Evolutionary conservation across 495 filamentous ascomycete genomes (phyloP).

Genomic region (Rhypophila decipiens): DNA sequence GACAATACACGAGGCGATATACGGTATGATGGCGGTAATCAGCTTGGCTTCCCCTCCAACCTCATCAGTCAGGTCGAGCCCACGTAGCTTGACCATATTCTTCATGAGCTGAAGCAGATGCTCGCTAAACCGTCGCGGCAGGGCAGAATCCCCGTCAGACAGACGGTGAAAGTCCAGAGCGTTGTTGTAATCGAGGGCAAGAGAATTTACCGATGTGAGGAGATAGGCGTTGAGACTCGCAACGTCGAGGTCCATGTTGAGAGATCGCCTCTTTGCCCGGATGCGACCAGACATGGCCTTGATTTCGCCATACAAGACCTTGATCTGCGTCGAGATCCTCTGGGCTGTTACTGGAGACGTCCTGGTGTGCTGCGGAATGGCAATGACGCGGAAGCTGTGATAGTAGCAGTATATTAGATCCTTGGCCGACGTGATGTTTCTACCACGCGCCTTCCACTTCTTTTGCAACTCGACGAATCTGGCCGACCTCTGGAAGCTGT

Average conservation of each 20-base stretch:
- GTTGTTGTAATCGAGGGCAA: constrained; percentile 11
- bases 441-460: constrained; percentile 7
- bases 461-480: constrained; percentile 6
- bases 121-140: constrained; percentile 10
- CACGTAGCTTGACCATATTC: constrained; percentile 10
- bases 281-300: constrained; percentile 6
- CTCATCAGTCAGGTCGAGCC: not conserved
- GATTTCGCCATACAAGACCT: constrained; percentile 13
- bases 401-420: constrained; percentile 34
- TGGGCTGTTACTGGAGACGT: constrained; percentile 9
- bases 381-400: constrained; percentile 16
- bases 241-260: constrained; percentile 16
- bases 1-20: constrained; percentile 8
- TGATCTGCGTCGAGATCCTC: constrained; percentile 13
- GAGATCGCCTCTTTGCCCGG: constrained; percentile 1
- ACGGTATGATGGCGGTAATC: constrained; percentile 9
- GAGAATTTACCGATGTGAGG: not conserved
- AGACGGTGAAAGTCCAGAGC: constrained; percentile 13
- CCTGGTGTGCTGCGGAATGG: constrained; percentile 9
- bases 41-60: constrained; percentile 8
- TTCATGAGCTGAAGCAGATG: constrained; percentile 9
- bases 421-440: constrained; percentile 18
- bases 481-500: constrained; percentile 10
- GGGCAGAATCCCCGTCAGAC: constrained; percentile 5
- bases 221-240: constrained; percentile 14